A percentile compares a stretch with the other conserved stretches of the same genome.
Conservation (phyloP, 1,139 yeast species). For the Candida labiduridarum region DNA sequence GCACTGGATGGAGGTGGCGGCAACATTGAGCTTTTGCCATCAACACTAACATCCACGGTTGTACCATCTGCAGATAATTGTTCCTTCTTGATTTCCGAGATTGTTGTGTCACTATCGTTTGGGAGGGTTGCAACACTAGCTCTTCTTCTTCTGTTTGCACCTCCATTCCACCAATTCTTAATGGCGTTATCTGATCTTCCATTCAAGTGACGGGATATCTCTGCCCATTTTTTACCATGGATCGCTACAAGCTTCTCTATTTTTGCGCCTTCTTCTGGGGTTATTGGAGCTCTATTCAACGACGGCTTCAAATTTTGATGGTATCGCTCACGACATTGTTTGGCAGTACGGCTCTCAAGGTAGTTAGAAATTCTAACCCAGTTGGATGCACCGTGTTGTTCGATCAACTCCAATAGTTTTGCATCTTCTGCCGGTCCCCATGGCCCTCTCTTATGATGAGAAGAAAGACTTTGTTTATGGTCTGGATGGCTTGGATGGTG, state of each 20-base stretch:
- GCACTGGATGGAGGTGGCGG: constrained; percentile 13
- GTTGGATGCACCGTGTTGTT: constrained; percentile 78
- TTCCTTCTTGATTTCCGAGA: constrained; percentile 4
- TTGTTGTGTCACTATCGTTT: background rate
- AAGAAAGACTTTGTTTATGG: constrained; percentile 5
- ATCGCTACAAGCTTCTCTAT: constrained; percentile 79
- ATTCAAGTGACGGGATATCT: constrained; percentile 82
- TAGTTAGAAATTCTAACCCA: constrained; percentile 86
- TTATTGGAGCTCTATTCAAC: constrained; percentile 78
- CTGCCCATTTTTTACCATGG: constrained; percentile 94
- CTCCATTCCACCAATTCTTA: constrained; percentile 97
- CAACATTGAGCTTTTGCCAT: background rate
- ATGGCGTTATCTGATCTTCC: constrained; percentile 91
- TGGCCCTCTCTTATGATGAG: constrained; percentile 64
- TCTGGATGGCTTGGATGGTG: background rate
- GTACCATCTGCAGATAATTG: background rate
- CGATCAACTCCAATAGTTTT: constrained; percentile 67
- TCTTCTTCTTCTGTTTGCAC: constrained; percentile 76
- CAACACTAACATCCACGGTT: background rate
- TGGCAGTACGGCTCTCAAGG: constrained; percentile 79
- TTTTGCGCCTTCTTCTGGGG: constrained; percentile 79
- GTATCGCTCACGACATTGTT: constrained; percentile 90
- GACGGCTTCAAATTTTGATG: constrained; percentile 90
- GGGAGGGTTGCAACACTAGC: constrained; percentile 29
- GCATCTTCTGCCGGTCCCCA: constrained; percentile 90